A percentile compares a stretch with the other conserved stretches of the same genome.
These are phyloP conservation scores for Saturnispora serradocipensis DNA, from an alignment of 805 yeast species.

Conservation along the genomic window DNA sequence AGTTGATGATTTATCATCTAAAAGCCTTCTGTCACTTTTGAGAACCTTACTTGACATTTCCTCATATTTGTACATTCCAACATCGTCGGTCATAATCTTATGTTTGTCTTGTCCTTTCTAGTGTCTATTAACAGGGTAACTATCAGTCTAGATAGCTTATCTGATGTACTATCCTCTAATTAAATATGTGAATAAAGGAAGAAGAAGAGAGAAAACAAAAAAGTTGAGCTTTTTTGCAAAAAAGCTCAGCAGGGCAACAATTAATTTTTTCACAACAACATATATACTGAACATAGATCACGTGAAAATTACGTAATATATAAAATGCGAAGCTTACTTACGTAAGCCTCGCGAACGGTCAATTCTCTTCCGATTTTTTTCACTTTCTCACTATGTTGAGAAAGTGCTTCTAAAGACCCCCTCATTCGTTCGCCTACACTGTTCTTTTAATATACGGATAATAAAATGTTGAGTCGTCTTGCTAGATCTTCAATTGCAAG, in stretches of 20 bases:
- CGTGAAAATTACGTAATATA: not conserved
- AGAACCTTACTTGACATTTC: slow-evolving; percentile 75
- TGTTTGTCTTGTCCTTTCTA: not conserved
- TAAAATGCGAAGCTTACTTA: not conserved
- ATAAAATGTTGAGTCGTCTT: slow-evolving; percentile 11
- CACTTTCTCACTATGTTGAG: not conserved
- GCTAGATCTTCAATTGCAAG: slow-evolving; percentile 8
- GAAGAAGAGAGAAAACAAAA: not conserved
- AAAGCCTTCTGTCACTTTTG: slow-evolving; percentile 44
- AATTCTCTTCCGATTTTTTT: not conserved
- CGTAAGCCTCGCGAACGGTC: not conserved
- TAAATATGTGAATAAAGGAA: not conserved
- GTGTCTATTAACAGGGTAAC: not conserved
- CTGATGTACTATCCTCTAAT: not conserved
- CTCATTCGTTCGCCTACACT: not conserved
- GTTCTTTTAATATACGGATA: not conserved
- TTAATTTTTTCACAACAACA: not conserved
- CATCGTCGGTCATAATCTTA: slow-evolving; percentile 9
- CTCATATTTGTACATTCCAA: slow-evolving; percentile 43
- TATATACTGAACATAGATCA: no score
- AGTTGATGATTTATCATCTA: slow-evolving; percentile 32
- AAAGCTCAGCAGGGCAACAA: not conserved
- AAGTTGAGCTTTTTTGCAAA: not conserved
- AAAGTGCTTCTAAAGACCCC: not conserved
- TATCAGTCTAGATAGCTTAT: not conserved